A percentile compares a stretch with the other conserved stretches of the same genome.
These are phyloP conservation scores for Boletus fagicola DNA, from an alignment of 768 basidiomycete genomes.

Conservation along the genomic window DNA sequence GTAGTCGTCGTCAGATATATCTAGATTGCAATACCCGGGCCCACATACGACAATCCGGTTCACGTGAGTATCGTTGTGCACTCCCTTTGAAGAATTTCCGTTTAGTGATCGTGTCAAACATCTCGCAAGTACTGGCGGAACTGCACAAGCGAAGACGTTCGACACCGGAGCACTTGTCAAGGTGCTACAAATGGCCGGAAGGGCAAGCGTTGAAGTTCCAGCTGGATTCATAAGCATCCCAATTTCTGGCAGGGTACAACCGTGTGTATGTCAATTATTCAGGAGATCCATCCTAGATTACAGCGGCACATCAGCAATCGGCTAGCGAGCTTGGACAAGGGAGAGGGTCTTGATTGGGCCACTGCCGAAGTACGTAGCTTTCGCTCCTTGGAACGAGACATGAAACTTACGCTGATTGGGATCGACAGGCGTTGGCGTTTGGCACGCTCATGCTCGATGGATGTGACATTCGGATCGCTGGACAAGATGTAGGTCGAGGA, in stretches of 20 bases:
- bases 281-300: conserved; percentile 80
- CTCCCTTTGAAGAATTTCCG: too few species aligned
- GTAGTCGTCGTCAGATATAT: too few species aligned
- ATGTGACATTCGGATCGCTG: conserved; percentile 82
- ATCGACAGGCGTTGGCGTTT: conserved; percentile 73
- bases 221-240: conserved; percentile 56
- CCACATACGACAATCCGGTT: too few species aligned
- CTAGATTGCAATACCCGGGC: too few species aligned
- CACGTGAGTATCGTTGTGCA: too few species aligned
- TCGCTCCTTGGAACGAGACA: not conserved
- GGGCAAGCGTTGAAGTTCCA: conserved; percentile 62
- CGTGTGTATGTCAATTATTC: not conserved
- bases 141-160: conserved; percentile 37
- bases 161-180: conserved; percentile 60
- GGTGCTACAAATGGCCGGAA: conserved; percentile 54
- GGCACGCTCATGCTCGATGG: conserved; percentile 83
- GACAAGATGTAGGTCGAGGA: conserved; percentile 90
- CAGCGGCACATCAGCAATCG: conserved; percentile 78
- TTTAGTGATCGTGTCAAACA: too few species aligned
- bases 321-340: too few species aligned
- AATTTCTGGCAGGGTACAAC: not conserved
- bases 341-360: conserved; percentile 81
- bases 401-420: not conserved
- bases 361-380: conserved; percentile 69
- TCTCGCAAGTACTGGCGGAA: too few species aligned